phyloP scores from a whole-genome alignment of 1,139 yeast genomes.

The Lodderomyces pseudojiufengensis region DNA sequence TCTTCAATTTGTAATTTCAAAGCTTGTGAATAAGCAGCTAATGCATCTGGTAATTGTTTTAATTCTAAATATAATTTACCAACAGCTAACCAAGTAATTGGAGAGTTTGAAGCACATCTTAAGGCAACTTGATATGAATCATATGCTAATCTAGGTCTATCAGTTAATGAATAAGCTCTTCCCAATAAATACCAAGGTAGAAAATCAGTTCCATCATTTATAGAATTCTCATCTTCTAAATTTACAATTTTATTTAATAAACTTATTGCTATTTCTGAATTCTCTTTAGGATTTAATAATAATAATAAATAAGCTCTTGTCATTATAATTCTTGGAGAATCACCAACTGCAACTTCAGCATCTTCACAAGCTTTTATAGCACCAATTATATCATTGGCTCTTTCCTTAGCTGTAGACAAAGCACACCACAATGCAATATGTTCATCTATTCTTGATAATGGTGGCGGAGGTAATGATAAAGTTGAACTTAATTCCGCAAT shows the following conservation, averaged over 20 bases:
- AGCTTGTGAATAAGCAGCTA: slow-evolving; percentile 67
- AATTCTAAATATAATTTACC: slow-evolving; percentile 57
- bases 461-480: slow-evolving; percentile 47
- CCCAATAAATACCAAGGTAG: slow-evolving; percentile 60
- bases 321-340: slow-evolving; percentile 40
- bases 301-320: slow-evolving; percentile 47
- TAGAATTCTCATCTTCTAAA: slow-evolving; percentile 22
- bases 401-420: slow-evolving; percentile 46
- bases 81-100: slow-evolving; percentile 64
- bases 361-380: slow-evolving; percentile 48
- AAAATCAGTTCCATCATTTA: slow-evolving; percentile 32
- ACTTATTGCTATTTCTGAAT: slow-evolving; percentile 29
- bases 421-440: slow-evolving; percentile 52
- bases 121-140: slow-evolving; percentile 57
- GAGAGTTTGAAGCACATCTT: slow-evolving; percentile 49
- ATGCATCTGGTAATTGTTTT: slow-evolving; percentile 60
- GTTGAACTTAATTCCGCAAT: slow-evolving; percentile 48
- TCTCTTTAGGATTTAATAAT: slow-evolving; percentile 16
- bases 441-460: slow-evolving; percentile 41
- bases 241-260: slow-evolving; percentile 35
- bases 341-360: slow-evolving; percentile 43
- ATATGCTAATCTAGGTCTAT: slow-evolving; percentile 51
- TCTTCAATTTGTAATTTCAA: slow-evolving; percentile 50
- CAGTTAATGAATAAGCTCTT: slow-evolving; percentile 45
- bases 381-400: slow-evolving; percentile 45